Percentiles rank a stretch among this genome's conserved stretches.
Conservation (phyloP, 371 early-diverging fungal species). For the Rhizomucor pusillus region DNA sequence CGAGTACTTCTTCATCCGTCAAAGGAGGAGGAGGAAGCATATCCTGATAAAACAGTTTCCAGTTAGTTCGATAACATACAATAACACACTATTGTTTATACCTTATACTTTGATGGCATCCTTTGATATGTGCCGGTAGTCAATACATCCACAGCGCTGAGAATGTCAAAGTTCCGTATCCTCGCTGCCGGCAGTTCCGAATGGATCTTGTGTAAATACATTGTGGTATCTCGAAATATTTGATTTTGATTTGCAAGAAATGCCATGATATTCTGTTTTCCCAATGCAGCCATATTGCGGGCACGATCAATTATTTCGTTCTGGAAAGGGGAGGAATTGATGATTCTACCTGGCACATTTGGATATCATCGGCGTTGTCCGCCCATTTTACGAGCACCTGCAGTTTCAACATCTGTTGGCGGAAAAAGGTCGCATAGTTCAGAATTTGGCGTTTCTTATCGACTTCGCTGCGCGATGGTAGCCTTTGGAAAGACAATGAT, state of each 20-base stretch:
- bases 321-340: background rate
- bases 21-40: slow-evolving; percentile 55
- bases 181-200: slow-evolving; percentile 64
- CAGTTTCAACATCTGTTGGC: slow-evolving; percentile 63
- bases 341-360: slow-evolving; percentile 65
- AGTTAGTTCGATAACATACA: slow-evolving; percentile 13
- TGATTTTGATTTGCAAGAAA: slow-evolving; percentile 71
- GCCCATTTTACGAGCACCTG: slow-evolving; percentile 75
- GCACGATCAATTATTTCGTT: too few species aligned
- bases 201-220: slow-evolving; percentile 65
- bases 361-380: slow-evolving; percentile 65
- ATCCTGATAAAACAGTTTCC: slow-evolving; percentile 17
- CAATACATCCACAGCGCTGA: slow-evolving; percentile 72
- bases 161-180: slow-evolving; percentile 73
- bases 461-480: slow-evolving; percentile 58
- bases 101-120: slow-evolving; percentile 56
- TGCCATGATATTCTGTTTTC: slow-evolving; percentile 71
- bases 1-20: slow-evolving; percentile 51
- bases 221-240: slow-evolving; percentile 64
- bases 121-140: slow-evolving; percentile 74
- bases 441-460: slow-evolving; percentile 59
- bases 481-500: slow-evolving; percentile 16
- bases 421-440: slow-evolving; percentile 55
- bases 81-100: slow-evolving; percentile 6
- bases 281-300: too few species aligned